Base-by-base conservation (phyloP, 2,329 filamentous ascomycete genomes). In the Kalaharituber pfeilii region DNA sequence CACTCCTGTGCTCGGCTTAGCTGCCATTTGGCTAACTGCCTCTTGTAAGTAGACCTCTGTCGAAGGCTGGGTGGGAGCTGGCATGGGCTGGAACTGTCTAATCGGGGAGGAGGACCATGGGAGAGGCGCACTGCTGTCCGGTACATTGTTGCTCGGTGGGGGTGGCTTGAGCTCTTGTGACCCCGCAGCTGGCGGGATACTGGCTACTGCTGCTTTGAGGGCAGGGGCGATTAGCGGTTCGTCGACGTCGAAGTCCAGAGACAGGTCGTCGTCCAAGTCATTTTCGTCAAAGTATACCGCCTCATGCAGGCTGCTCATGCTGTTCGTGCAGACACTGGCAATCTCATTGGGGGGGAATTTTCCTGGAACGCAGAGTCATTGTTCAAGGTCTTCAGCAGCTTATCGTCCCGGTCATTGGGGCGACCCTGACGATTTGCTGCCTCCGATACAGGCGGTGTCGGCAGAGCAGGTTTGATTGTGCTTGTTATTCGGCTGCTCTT, bases 201-300 rank as follows among this genome's bases (percentile, higher is more conserved):
- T 53, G 64, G 67, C 5, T 62, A 68, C 52, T 60, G 64, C 54
- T 50, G 62, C 67, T 26, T 42, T 64, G 29, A 60, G 65, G 51
- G 57, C 59, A 58, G 72, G 72, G 2, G 78, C 72, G 1, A 75
- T 71, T 1, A 71, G 67, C 0, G 80, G 78, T 56, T 78, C 74
- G 56, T 84, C 75, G 51, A 80, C 75, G 58, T 87, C 76, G 20
- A 84, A 68, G 57, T 85, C 84, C 24, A 94, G 72, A 6, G 42
- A 22, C 15, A 47, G 42, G 53, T 86, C 77, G 65, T 89, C 84
- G 63, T 86, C 86, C 61, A 94, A 91, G 65, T 94, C 88, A 62
- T 89, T 81, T 58, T 87, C 84, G 56, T 80, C 77, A 59, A 87
- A 84, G 57, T 75, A 77, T 8, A 83, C 75, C 3, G 67, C 67